Percentiles rank a stretch among this genome's conserved stretches.
phyloP scores from a whole-genome alignment of 768 basidiomycete genomes.

The Dendrothele bispora region DNA sequence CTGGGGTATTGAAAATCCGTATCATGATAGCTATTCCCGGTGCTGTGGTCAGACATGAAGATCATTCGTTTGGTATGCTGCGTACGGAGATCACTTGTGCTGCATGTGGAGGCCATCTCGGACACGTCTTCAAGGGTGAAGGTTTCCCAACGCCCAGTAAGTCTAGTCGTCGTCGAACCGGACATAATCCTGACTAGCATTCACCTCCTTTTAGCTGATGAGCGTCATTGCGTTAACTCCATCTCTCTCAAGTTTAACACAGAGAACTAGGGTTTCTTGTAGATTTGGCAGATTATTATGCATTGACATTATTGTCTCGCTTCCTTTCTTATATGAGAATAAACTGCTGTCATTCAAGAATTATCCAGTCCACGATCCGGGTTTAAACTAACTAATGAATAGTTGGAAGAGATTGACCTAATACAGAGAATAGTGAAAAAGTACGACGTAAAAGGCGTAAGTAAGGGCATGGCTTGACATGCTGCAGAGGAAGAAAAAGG shows the following conservation, averaged over 20 bases:
- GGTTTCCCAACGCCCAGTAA: slow-evolving; percentile 76
- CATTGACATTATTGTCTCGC: neutral
- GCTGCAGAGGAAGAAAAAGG: slow-evolving; percentile 5
- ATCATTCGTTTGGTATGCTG: slow-evolving; percentile 60
- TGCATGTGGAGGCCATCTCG: slow-evolving; percentile 90
- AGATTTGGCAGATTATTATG: neutral
- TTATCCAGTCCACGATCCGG: slow-evolving; percentile 4
- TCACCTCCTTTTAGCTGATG: slow-evolving; percentile 51
- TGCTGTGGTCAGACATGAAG: slow-evolving; percentile 78
- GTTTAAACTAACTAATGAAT: slow-evolving; percentile 3
- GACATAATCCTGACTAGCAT: neutral
- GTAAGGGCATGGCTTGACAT: slow-evolving; percentile 6
- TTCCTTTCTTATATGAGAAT: neutral
- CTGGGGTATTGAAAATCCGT: slow-evolving; percentile 1
- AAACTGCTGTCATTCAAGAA: neutral
- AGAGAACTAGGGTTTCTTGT: too few species aligned
- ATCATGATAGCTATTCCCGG: slow-evolving; percentile 78
- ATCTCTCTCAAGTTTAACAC: slow-evolving; percentile 80
- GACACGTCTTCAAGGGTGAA: slow-evolving; percentile 95
- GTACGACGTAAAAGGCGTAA: neutral
- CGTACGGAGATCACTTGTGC: slow-evolving; percentile 88
- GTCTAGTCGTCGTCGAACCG: slow-evolving; percentile 20
- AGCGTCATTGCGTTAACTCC: slow-evolving; percentile 90
- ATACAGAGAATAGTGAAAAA: neutral
- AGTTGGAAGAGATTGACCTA: too few species aligned